Conservation (phyloP, 768 basidiomycete species). For the Ephemerocybe angulata region DNA sequence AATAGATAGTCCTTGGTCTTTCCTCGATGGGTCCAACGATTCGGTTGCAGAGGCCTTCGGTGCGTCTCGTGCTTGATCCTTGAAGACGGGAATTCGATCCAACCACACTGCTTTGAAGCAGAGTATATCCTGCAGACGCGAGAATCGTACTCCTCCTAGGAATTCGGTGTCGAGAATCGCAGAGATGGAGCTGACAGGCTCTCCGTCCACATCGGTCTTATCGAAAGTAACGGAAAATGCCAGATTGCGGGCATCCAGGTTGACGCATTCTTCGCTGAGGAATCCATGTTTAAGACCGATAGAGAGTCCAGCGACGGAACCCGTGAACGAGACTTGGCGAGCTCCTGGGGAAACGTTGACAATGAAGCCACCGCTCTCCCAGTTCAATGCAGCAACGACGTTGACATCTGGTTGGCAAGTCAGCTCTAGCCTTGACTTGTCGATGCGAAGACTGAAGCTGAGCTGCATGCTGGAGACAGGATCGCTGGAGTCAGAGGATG, state of each 20-base stretch:
- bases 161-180: constrained; percentile 84
- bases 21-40: not conserved
- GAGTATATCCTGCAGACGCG: constrained; percentile 85
- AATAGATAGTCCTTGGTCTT: constrained; percentile 49
- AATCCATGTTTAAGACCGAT: constrained; percentile 82
- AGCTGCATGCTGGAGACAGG: constrained; percentile 58
- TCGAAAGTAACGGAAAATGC: constrained; percentile 70
- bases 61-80: constrained; percentile 25
- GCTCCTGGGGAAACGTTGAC: constrained; percentile 73
- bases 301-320: constrained; percentile 77
- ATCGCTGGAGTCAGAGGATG: constrained; percentile 22
- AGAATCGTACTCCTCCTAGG: constrained; percentile 73
- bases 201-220: constrained; percentile 39
- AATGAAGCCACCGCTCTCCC: constrained; percentile 93
- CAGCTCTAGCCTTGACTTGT: constrained; percentile 80
- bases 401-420: constrained; percentile 91
- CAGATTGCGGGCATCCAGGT: constrained; percentile 77
- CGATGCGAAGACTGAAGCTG: constrained; percentile 86
- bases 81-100: constrained; percentile 78
- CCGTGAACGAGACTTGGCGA: constrained; percentile 68
- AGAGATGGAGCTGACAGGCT: constrained; percentile 56
- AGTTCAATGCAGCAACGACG: constrained; percentile 82
- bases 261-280: constrained; percentile 77
- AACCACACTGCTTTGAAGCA: constrained; percentile 96
- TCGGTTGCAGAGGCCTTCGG: constrained; percentile 12